Conservation (phyloP, 371 early-diverging fungal species). For the Apophysomyces trapeziformis region DNA sequence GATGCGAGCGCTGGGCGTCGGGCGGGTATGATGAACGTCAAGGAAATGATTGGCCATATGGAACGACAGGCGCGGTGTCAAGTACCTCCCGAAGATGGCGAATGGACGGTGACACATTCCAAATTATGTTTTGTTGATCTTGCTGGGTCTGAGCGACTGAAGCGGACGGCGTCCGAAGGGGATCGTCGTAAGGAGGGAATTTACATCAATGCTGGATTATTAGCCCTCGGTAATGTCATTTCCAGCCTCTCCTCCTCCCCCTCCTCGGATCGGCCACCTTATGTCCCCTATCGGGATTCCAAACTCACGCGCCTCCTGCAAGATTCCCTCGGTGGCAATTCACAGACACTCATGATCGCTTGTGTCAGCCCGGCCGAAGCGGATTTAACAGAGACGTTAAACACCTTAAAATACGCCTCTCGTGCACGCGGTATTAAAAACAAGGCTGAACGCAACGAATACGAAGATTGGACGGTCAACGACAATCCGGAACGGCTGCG, state of each 20-base stretch:
- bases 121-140: slow-evolving; percentile 98
- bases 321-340: slow-evolving; percentile 89
- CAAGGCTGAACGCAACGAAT: slow-evolving; percentile 64
- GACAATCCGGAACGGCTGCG: slow-evolving; percentile 52
- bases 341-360: slow-evolving; percentile 84
- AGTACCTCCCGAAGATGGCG: slow-evolving; percentile 23
- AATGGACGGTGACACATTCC: slow-evolving; percentile 57
- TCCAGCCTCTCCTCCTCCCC: slow-evolving; percentile 92
- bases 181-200: slow-evolving; percentile 97
- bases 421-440: slow-evolving; percentile 79
- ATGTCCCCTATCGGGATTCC: slow-evolving; percentile 96
- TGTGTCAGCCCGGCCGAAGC: slow-evolving; percentile 75
- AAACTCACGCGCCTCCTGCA: slow-evolving; percentile 94
- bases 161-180: slow-evolving; percentile 93
- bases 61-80: slow-evolving; percentile 28
- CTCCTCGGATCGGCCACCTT: slow-evolving; percentile 70
- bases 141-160: slow-evolving; percentile 98
- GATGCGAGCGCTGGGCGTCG: slow-evolving; percentile 12
- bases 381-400: slow-evolving; percentile 80
- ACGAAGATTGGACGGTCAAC: slow-evolving; percentile 48
- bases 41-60: slow-evolving; percentile 32
- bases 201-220: slow-evolving; percentile 97
- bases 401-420: slow-evolving; percentile 85
- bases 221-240: slow-evolving; percentile 99
- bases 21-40: slow-evolving; percentile 23